A percentile compares a stretch with the other conserved stretches of the same genome.
Conservation (phyloP, 352 stramenopile genomes). For the Phytophthora rubi region DNA sequence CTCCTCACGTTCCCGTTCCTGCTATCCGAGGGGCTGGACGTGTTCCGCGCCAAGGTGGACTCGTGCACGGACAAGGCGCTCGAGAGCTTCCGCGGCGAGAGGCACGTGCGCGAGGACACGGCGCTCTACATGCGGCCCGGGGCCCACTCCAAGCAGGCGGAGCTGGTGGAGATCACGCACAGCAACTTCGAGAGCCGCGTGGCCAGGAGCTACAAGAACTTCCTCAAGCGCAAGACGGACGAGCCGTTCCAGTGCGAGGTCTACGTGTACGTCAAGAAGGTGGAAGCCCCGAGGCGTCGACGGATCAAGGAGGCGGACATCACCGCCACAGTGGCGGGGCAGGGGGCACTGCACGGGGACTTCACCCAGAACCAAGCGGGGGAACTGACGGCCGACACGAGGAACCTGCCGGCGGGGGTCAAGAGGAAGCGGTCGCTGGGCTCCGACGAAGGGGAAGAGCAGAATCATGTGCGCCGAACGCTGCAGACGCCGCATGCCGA, state of each 20-base stretch:
- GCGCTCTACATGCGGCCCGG: constrained; percentile 82
- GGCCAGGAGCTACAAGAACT: constrained; percentile 78
- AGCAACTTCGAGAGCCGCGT: constrained; percentile 77
- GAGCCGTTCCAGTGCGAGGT: constrained; percentile 75
- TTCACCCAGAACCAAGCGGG: constrained; percentile 19
- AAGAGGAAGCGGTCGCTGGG: constrained; percentile 37
- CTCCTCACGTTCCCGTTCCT: constrained; percentile 71
- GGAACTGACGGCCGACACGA: constrained; percentile 11
- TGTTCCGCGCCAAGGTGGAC: constrained; percentile 76
- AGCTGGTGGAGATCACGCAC: constrained; percentile 70
- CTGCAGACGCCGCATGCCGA: constrained; percentile 26
- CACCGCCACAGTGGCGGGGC: background rate
- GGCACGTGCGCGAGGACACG: constrained; percentile 63
- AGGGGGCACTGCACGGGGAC: constrained; percentile 15
- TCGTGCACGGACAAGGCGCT: constrained; percentile 60
- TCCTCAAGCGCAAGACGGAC: constrained; percentile 70
- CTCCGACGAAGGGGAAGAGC: constrained; percentile 22
- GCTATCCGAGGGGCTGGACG: constrained; percentile 74
- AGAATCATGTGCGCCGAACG: constrained; percentile 12
- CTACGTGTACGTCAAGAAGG: constrained; percentile 78
- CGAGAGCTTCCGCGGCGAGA: constrained; percentile 44
- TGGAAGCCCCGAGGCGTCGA: constrained; percentile 31
- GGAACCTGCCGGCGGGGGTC: background rate
- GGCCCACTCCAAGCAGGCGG: constrained; percentile 82
- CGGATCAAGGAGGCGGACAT: constrained; percentile 21